Conservation (phyloP, 2,329 filamentous ascomycete species). For the Gaeumannomyces sp. region DNA sequence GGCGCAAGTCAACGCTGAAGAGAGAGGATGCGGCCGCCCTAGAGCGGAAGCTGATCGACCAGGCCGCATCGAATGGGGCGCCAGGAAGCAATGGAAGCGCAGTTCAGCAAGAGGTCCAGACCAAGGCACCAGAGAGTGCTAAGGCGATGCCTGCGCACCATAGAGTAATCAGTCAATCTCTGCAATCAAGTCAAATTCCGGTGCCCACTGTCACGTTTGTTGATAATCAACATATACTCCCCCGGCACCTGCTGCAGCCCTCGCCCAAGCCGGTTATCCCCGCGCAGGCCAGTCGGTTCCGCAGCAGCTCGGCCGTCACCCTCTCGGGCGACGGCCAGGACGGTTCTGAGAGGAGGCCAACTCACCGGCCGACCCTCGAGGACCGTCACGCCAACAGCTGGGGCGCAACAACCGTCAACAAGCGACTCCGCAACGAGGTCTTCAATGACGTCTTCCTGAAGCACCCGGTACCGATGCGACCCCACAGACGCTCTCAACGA, state of each 20-base stretch:
- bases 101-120: constrained; percentile 15
- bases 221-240: constrained; percentile 90
- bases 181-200: constrained; percentile 57
- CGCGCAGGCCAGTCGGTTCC: background rate
- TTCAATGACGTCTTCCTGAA: constrained; percentile 88
- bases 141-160: constrained; percentile 23
- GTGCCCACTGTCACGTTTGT: constrained; percentile 89
- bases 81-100: constrained; percentile 17
- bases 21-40: constrained; percentile 37
- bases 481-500: constrained; percentile 9
- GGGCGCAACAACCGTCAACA: constrained; percentile 90
- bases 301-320: constrained; percentile 7
- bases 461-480: constrained; percentile 53
- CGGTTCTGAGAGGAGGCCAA: background rate
- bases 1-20: constrained; percentile 52
- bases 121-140: constrained; percentile 12
- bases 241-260: constrained; percentile 70
- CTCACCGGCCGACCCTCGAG: constrained; percentile 39
- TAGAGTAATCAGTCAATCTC: constrained; percentile 64
- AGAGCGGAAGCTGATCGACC: constrained; percentile 31
- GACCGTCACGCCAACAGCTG: constrained; percentile 61
- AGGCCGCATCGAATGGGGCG: constrained; percentile 19
- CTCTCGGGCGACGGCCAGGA: constrained; percentile 3
- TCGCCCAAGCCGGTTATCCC: constrained; percentile 24
- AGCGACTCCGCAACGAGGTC: constrained; percentile 80